A percentile compares a stretch with the other conserved stretches of the same genome.
Evolutionary conservation across 192 early-diverging fungal species (phyloP).

Genomic region (Allomyces macrogynus): DNA sequence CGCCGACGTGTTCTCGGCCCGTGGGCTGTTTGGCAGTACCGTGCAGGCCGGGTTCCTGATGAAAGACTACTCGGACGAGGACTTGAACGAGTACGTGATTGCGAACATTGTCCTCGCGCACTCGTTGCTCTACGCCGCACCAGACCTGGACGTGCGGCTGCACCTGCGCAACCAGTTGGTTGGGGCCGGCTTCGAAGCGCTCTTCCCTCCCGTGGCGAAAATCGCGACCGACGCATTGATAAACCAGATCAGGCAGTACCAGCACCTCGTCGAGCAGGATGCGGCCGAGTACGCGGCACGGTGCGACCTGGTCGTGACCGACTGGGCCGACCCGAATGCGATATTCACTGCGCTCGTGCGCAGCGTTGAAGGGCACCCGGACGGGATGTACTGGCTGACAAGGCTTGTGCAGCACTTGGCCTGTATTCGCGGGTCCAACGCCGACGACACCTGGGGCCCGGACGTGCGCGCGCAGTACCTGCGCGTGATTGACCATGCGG

Average conservation of each 20-base stretch:
- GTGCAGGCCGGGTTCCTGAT: conserved; percentile 47
- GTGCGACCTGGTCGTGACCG: conserved; percentile 47
- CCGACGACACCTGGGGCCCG: conserved; percentile 13
- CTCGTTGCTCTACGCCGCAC: conserved; percentile 44
- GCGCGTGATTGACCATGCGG: conserved; percentile 52
- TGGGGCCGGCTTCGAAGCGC: not conserved
- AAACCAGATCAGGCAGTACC: conserved; percentile 40
- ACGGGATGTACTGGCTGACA: conserved; percentile 40
- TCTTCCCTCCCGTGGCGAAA: conserved; percentile 44
- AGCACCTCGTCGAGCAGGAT: conserved; percentile 31
- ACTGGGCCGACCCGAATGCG: conserved; percentile 44
- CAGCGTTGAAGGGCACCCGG: conserved; percentile 47
- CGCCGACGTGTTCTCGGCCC: conserved; percentile 51
- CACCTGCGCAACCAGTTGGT: conserved; percentile 41
- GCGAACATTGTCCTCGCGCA: conserved; percentile 58
- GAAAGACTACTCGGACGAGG: conserved; percentile 42
- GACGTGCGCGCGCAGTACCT: conserved; percentile 41
- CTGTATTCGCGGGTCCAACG: conserved; percentile 45
- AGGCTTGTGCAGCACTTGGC: conserved; percentile 53
- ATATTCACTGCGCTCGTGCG: conserved; percentile 47
- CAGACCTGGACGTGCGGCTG: conserved; percentile 52
- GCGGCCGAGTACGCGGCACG: not conserved
- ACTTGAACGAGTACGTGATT: conserved; percentile 46
- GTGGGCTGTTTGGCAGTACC: conserved; percentile 55
- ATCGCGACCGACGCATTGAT: conserved; percentile 48